Evolutionary conservation across 148 eudicot species (phyloP), one percentile per base, ranked within the genome.

Genomic region (Dianthus caryophyllus): DNA sequence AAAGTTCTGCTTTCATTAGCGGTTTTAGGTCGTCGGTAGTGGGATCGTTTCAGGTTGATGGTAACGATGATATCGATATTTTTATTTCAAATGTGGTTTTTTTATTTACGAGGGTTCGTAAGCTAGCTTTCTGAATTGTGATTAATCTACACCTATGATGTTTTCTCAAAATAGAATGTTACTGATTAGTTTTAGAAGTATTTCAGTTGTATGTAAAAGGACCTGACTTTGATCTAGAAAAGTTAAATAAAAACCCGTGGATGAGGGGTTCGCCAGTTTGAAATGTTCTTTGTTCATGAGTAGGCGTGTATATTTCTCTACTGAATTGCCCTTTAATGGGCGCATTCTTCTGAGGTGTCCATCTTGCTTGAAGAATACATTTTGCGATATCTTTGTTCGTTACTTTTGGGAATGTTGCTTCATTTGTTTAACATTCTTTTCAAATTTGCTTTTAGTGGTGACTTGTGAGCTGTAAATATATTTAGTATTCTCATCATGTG

Each of bases 341-440:
- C 17, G 26, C 57, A n/a, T 50, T 65, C 39, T 8, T 33, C 39
- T 33, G 39, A 33, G 39, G 36, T 48, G 33, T 54, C 17, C 25
- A 59, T 27, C 14, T 2, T 46, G 55, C n/a, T 15, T 24, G 27
- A 8, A 9, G 39, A 13, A 14, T 11, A 57, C 14, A 5, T 26
- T 14, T 30, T 17, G 6, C 8, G n/a, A 47, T 6, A 1, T 26
- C 20, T 24, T 26, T 46, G 16, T 65, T 54, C 31, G 5, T 56
- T 68, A 14, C 7, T 26, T 25, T 1, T 54, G 39, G 31, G 6
- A 16, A 51, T 46, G 3, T 53, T 38, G 21, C 21, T 10, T 53
- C 11, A 39, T 15, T 11, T 47, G 21, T 59, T 51, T n/a, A n/a
- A n/a, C n/a, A n/a, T n/a, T n/a, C 67, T 61, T n/a, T 67, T 24